phyloP scores from a whole-genome alignment of 2,329 filamentous ascomycete genomes.

The Thielaviopsis musarum region DNA sequence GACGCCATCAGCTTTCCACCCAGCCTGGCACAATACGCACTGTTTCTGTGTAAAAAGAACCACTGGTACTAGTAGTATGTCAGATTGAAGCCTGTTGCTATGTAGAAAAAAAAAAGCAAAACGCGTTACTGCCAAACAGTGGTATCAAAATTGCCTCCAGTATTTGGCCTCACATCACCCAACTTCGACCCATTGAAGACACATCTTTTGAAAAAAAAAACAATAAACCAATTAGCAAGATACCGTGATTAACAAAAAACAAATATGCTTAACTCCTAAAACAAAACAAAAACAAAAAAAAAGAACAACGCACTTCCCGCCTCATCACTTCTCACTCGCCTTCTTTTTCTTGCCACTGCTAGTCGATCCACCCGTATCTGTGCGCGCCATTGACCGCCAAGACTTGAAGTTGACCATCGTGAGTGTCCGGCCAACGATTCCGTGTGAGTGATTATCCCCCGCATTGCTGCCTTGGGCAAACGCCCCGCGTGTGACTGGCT shows the following conservation, averaged over 20 bases:
- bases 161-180: neutral
- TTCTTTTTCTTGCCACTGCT: slow-evolving; percentile 3
- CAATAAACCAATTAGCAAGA: no score
- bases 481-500: slow-evolving; percentile 29
- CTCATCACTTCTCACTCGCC: neutral
- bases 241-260: no score
- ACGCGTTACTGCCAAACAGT: neutral
- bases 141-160: neutral
- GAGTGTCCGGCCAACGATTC: slow-evolving; percentile 27
- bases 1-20: no score
- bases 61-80: neutral
- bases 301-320: neutral
- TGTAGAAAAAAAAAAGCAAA: neutral
- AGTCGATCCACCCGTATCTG: slow-evolving; percentile 23
- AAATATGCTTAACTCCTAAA: neutral
- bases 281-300: neutral
- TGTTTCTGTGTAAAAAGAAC: neutral
- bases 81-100: neutral
- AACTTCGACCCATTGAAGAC: no score
- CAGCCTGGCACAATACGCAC: no score
- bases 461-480: slow-evolving; percentile 37
- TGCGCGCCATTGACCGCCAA: slow-evolving; percentile 27
- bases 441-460: slow-evolving; percentile 22
- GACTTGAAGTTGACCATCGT: slow-evolving; percentile 35
- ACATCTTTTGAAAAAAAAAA: neutral